phyloP scores from a whole-genome alignment of 306 rosid genomes.

The Inga oerstediana region DNA sequence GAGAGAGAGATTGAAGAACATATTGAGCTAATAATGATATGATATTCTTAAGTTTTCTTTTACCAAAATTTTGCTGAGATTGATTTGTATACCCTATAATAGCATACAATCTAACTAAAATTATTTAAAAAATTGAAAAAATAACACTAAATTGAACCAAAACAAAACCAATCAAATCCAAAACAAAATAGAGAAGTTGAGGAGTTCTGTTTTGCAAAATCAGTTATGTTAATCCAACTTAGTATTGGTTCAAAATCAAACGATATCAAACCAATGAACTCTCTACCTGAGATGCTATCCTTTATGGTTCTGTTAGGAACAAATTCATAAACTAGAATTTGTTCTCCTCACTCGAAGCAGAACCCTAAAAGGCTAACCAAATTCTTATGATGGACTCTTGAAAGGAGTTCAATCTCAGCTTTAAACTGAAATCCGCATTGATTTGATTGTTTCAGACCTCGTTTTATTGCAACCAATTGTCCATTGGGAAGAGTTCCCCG shows the following conservation, averaged over 20 bases:
- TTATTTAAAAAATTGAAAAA: no score
- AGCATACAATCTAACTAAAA: background rate
- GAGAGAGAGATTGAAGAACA: no score
- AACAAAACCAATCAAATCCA: background rate
- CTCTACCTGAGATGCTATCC: no score
- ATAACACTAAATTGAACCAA: background rate
- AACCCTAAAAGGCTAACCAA: conserved; percentile 58
- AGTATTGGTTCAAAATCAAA: no score
- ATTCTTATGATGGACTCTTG: conserved; percentile 65
- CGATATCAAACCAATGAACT: background rate
- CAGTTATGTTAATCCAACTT: background rate
- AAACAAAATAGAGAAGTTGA: background rate
- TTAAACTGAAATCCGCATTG: conserved; percentile 52
- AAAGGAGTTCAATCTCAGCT: conserved; percentile 62
- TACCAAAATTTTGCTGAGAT: no score
- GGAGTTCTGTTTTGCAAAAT: background rate
- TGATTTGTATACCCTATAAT: background rate
- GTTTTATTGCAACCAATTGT: conserved; percentile 50
- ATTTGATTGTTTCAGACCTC: conserved; percentile 46
- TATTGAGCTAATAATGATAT: no score
- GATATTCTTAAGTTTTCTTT: background rate
- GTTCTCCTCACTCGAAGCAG: conserved; percentile 60
- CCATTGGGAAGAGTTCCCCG: conserved; percentile 50
- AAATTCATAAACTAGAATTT: conserved; percentile 50
- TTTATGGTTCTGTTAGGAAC: no score